Evolutionary conservation across 163 green algal genomes (phyloP).

Genomic region (Prototheca cutis): DNA sequence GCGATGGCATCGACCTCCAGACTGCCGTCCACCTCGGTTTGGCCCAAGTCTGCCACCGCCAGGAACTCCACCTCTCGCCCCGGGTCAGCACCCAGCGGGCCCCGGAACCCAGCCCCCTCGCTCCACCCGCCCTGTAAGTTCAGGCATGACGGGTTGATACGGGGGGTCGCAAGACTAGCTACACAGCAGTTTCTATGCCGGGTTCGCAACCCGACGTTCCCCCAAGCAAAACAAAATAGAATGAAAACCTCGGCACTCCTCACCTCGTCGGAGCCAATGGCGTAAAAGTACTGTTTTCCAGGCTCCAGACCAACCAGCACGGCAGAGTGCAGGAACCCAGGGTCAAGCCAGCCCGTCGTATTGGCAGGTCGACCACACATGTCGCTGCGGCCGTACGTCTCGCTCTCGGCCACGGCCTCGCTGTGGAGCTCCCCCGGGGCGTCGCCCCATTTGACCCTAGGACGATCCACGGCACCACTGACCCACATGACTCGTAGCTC

Average conservation of each 20-base stretch:
- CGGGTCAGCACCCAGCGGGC: slow-evolving; percentile 19
- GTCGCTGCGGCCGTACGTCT: slow-evolving; percentile 3
- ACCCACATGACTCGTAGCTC: slow-evolving; percentile 38
- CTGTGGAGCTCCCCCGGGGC: background rate
- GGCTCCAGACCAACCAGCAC: slow-evolving; percentile 9
- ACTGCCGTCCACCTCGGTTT: slow-evolving; percentile 50
- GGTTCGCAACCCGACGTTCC: no score
- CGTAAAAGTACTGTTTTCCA: slow-evolving; percentile 10
- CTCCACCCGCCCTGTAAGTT: slow-evolving; percentile 32
- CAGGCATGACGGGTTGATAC: no score
- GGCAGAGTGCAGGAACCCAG: slow-evolving; percentile 6
- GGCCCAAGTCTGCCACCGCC: slow-evolving; percentile 60
- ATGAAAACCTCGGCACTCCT: slow-evolving; percentile 8
- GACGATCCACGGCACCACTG: slow-evolving; percentile 19
- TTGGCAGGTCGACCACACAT: slow-evolving; percentile 13
- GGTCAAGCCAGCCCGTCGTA: slow-evolving; percentile 9
- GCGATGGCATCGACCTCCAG: slow-evolving; percentile 20
- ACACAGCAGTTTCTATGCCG: no score
- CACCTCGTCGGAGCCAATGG: slow-evolving; percentile 7
- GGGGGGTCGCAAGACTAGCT: no score
- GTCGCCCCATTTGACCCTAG: slow-evolving; percentile 15
- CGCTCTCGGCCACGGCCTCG: slow-evolving; percentile 3
- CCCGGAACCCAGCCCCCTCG: slow-evolving; percentile 33
- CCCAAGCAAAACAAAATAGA: background rate
- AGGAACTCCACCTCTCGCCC: slow-evolving; percentile 52